Evolutionary conservation across 2,329 filamentous ascomycete genomes (phyloP).

Genomic region (Aureobasidium pullulans): DNA sequence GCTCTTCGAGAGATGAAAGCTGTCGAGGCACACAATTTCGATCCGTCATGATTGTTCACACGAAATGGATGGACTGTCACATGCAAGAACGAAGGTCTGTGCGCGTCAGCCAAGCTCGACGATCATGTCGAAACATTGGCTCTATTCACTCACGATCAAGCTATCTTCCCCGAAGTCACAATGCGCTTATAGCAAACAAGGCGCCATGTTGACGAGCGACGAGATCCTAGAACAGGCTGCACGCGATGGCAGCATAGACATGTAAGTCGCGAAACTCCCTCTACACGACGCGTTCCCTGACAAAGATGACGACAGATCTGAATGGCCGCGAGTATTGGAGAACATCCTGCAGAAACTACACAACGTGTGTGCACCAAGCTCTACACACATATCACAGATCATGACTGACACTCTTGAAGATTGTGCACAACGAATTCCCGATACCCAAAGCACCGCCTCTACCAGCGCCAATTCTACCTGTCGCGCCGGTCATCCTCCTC

Average conservation of each 20-base stretch:
- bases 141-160: neutral
- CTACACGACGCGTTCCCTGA: neutral
- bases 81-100: neutral
- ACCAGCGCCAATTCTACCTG: neutral
- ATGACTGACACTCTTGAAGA: slow-evolving; percentile 42
- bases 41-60: neutral
- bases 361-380: slow-evolving; percentile 36
- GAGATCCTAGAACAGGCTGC: slow-evolving; percentile 49
- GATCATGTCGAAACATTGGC: neutral
- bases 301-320: slow-evolving; percentile 42
- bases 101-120: neutral
- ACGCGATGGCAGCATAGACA: slow-evolving; percentile 51
- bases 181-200: neutral
- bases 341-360: slow-evolving; percentile 62
- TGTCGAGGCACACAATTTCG: too few species aligned
- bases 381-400: neutral
- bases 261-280: slow-evolving; percentile 36
- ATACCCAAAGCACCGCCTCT: slow-evolving; percentile 51
- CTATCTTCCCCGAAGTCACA: neutral
- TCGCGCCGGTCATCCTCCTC: neutral
- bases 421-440: slow-evolving; percentile 67
- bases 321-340: slow-evolving; percentile 62
- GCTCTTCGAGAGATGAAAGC: too few species aligned
- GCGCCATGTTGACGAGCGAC: slow-evolving; percentile 29
- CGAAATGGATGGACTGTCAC: neutral